Evolutionary conservation across 345 rosid genomes (phyloP).

Genomic region (Ricinus communis): DNA sequence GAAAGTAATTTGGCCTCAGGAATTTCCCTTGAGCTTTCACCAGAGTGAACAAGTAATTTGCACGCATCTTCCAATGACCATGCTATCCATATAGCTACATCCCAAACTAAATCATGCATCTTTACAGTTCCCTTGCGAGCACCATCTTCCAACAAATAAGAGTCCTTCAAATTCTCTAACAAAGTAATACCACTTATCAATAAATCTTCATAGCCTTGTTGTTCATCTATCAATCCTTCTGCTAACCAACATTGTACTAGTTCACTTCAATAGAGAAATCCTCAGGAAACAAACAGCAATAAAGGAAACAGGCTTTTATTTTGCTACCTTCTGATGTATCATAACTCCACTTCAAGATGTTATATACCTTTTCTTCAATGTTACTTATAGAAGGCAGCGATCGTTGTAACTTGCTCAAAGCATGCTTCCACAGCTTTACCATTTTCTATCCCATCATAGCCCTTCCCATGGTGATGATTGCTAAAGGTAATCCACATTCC

Average conservation of each 20-base stretch:
- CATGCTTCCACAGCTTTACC: conserved; percentile 38
- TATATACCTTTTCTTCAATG: conserved; percentile 38
- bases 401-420: conserved; percentile 30
- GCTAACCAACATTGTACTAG: conserved; percentile 45
- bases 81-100: conserved; percentile 45
- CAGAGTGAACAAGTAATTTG: not conserved
- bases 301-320: conserved; percentile 43
- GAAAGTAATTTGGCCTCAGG: conserved; percentile 36
- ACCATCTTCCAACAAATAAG: conserved; percentile 46
- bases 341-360: conserved; percentile 43
- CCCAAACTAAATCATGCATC: conserved; percentile 53
- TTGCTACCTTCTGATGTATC: conserved; percentile 26
- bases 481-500: conserved; percentile 52
- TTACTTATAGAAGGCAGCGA: conserved; percentile 31
- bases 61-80: not conserved
- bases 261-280: conserved; percentile 41
- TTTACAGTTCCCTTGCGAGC: conserved; percentile 30
- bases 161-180: conserved; percentile 46
- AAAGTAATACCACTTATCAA: conserved; percentile 37
- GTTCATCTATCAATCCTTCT: conserved; percentile 39
- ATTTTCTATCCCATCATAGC: conserved; percentile 37
- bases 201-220: conserved; percentile 24
- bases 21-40: too few species aligned
- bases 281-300: conserved; percentile 47
- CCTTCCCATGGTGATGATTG: conserved; percentile 40